A percentile compares a stretch with the other conserved stretches of the same genome.
Conservation (phyloP, 2,329 filamentous ascomycete species). For the Alternaria alternata region DNA sequence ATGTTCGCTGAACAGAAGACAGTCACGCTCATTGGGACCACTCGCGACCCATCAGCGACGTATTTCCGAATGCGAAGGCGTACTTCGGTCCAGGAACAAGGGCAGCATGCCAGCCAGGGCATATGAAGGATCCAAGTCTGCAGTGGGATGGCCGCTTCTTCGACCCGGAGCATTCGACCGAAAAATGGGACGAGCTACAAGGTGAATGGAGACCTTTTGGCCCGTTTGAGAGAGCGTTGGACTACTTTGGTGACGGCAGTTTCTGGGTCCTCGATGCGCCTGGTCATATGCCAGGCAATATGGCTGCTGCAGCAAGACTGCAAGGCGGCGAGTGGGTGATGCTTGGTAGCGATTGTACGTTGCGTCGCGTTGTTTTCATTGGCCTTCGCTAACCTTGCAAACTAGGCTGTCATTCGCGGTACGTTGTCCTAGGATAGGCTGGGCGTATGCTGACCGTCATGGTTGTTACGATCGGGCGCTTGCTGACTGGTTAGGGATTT, state of each 20-base stretch:
- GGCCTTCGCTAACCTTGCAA: not conserved
- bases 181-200: constrained; percentile 37
- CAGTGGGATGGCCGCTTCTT: constrained; percentile 49
- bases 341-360: constrained; percentile 43
- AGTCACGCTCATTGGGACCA: constrained; percentile 49
- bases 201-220: constrained; percentile 46
- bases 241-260: constrained; percentile 52
- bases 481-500: constrained; percentile 31
- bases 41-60: constrained; percentile 37
- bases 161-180: constrained; percentile 39
- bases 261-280: constrained; percentile 51
- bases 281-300: constrained; percentile 51
- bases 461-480: not conserved
- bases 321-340: constrained; percentile 40
- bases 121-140: constrained; percentile 31
- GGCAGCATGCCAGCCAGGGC: constrained; percentile 41
- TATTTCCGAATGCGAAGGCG: constrained; percentile 42
- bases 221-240: constrained; percentile 46
- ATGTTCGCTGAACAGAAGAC: not conserved
- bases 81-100: constrained; percentile 44
- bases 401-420: constrained; percentile 43
- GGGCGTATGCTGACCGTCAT: not conserved
- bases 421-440: not conserved
- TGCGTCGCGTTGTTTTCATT: not conserved
- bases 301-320: constrained; percentile 45